Evolutionary conservation across 768 basidiomycete species (phyloP).

Genomic region (Astraeus odoratus): DNA sequence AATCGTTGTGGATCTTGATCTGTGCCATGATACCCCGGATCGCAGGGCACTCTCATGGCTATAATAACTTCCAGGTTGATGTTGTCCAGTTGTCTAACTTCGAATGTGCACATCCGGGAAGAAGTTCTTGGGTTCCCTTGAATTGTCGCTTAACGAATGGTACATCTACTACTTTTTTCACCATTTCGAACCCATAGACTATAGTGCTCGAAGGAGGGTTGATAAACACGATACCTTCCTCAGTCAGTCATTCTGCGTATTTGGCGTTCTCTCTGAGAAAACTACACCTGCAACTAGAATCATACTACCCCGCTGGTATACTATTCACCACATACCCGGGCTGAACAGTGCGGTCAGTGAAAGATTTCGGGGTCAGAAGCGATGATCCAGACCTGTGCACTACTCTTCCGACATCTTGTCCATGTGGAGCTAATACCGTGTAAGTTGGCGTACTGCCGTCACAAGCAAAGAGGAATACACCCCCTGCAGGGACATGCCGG

Average conservation of each 20-base stretch:
- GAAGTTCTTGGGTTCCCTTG: slow-evolving; percentile 92
- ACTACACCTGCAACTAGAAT: slow-evolving; percentile 49
- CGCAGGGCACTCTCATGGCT: slow-evolving; percentile 88
- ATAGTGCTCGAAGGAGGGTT: slow-evolving; percentile 88
- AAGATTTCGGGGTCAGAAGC: neutral
- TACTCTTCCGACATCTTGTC: slow-evolving; percentile 81
- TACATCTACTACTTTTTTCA: slow-evolving; percentile 25
- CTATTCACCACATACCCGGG: slow-evolving; percentile 54
- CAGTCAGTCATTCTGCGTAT: slow-evolving; percentile 69
- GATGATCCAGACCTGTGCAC: slow-evolving; percentile 62
- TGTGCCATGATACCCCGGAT: slow-evolving; percentile 88
- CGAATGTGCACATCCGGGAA: slow-evolving; percentile 56
- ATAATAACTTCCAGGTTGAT: slow-evolving; percentile 10
- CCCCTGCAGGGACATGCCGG: slow-evolving; percentile 79
- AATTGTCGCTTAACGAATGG: neutral
- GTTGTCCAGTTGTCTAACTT: neutral
- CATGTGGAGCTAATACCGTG: slow-evolving; percentile 60
- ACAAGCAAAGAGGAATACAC: slow-evolving; percentile 30
- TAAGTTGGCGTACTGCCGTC: neutral
- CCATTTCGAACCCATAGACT: slow-evolving; percentile 93
- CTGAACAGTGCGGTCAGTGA: slow-evolving; percentile 49
- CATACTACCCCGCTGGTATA: neutral
- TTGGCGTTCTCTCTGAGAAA: slow-evolving; percentile 89
- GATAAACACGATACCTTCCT: slow-evolving; percentile 82
- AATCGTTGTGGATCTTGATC: slow-evolving; percentile 71